phyloP scores from a whole-genome alignment of 2,329 filamentous ascomycete species.

The Trichoderma sp. region DNA sequence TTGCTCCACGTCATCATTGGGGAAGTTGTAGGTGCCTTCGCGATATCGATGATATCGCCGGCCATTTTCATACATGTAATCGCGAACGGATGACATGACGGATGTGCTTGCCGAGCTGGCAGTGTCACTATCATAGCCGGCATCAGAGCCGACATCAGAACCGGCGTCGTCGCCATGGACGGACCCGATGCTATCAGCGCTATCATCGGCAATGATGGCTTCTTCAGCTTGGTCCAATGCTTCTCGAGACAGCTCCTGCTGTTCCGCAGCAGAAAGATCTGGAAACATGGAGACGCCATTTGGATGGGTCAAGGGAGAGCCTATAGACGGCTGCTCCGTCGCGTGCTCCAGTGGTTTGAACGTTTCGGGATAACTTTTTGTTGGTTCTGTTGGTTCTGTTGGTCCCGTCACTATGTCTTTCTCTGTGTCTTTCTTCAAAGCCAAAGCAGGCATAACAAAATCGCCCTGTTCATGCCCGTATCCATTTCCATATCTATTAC shows the following conservation, averaged over 20 bases:
- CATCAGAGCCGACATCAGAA: constrained; percentile 42
- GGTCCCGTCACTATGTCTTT: background rate
- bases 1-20: constrained; percentile 62
- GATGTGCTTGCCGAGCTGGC: constrained; percentile 43
- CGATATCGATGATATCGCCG: constrained; percentile 59
- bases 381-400: background rate
- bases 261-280: constrained; percentile 38
- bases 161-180: constrained; percentile 27
- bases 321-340: constrained; percentile 27
- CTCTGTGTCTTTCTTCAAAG: background rate
- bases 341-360: background rate
- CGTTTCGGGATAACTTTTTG: background rate
- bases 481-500: background rate
- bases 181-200: constrained; percentile 33
- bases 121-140: constrained; percentile 43
- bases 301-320: constrained; percentile 41
- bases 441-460: background rate
- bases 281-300: constrained; percentile 44
- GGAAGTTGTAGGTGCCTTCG: constrained; percentile 58
- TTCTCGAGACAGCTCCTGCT: constrained; percentile 41
- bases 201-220: constrained; percentile 38
- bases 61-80: constrained; percentile 60
- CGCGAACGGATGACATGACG: constrained; percentile 45
- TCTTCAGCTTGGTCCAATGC: constrained; percentile 42
- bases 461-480: background rate